Evolutionary conservation across 164 flowering plant genomes (phyloP), one percentile per base, ranked within the genome.

Genomic region (Stephania japonica): DNA sequence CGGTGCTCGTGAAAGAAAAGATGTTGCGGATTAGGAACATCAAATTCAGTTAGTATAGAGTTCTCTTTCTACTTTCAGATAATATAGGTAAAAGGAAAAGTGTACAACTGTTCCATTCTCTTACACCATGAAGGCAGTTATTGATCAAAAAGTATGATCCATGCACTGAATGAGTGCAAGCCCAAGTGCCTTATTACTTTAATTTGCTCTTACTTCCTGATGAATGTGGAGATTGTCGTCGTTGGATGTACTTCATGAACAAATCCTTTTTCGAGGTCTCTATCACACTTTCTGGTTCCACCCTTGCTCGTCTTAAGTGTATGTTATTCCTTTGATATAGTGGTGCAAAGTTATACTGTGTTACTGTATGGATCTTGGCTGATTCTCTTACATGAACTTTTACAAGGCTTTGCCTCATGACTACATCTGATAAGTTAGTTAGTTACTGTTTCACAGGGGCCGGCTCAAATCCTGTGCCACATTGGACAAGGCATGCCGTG

Each of bases 401-500:
- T n/a, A 61, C 3, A 42, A 24, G 5, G 41, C 44, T 12, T 24
- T 43, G 47, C 16, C 11, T 19, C 23, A 24, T 61, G 43, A 65
- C 43, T 9, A 61, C 43, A 26, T 19, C 43, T 69, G 56, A 75
- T 32, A 43, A 44, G 7, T 63, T 69, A n/a, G 27, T 11, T 23
- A 59, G 25, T 68, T 23, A 6, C 50, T 70, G 47, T 61, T 59
- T 69, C 61, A 38, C 77, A 80, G 82, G 64, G 47, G 65, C 70
- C 78, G 47, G 32, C 49, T 21, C 10, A 79, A 77, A 47, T 70
- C 80, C 14, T 70, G 64, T 24, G 68, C 75, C 53, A 73, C 70
- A 10, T 70, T 69, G 16, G 78, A 75, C 62, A 79, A 82, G 78
- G 82, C 84, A 38, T 77, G 82, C 56, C 82, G 84, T 50, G 82